These are phyloP conservation scores for Eimeria sp. DNA, from an alignment of 169 alveolate species.

Conservation along the genomic window DNA sequence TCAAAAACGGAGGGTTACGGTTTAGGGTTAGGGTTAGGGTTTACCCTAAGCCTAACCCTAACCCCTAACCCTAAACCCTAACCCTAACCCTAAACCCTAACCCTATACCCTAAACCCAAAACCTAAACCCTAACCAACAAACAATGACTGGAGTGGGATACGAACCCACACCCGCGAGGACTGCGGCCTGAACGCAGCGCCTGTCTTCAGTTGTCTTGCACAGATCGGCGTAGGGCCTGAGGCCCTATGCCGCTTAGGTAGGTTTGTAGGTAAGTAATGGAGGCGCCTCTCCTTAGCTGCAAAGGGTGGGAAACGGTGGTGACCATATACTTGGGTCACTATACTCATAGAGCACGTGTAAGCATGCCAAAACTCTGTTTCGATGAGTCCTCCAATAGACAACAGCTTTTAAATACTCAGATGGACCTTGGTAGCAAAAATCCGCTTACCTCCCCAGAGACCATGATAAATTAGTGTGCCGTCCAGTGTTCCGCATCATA, in stretches of 20 bases:
- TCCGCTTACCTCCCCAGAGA: no score
- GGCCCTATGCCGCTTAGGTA: no score
- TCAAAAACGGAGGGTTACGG: no score
- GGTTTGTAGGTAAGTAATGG: neutral
- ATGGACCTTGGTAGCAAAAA: neutral
- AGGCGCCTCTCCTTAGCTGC: neutral
- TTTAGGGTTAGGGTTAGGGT: no score
- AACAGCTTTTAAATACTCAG: neutral
- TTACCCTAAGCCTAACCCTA: no score
- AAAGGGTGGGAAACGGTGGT: neutral
- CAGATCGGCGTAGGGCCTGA: no score
- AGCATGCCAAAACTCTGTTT: neutral
- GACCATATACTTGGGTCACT: neutral
- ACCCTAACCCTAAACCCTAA: no score
- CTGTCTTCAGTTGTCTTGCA: slow-evolving; percentile 83
- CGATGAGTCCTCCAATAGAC: neutral
- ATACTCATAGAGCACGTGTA: neutral
- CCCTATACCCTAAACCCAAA: no score
- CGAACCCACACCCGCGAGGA: slow-evolving; percentile 99
- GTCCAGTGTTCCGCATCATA: neutral
- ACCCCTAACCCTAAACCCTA: no score
- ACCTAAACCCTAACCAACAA: no score
- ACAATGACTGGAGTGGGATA: slow-evolving; percentile 95
- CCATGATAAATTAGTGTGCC: no score
- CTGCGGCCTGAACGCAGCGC: slow-evolving; percentile 99